Conservation (phyloP, 306 rosid genomes). For the Pyrus bretschneideri region DNA sequence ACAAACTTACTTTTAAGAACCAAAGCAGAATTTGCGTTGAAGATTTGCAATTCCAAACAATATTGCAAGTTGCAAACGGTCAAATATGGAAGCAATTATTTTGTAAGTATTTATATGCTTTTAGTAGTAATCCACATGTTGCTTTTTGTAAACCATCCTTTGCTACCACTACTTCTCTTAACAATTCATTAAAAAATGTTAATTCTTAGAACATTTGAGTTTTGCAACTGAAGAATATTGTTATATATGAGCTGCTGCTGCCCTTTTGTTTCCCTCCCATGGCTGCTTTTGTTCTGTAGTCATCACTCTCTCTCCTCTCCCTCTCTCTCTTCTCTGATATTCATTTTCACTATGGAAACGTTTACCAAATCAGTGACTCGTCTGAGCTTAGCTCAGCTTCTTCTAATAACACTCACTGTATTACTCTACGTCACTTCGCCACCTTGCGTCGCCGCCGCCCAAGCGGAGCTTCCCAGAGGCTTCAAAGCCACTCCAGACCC, state of each 20-base stretch:
- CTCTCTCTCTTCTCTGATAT: not conserved
- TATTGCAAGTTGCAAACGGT: not conserved
- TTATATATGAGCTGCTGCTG: not conserved
- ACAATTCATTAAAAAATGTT: not conserved
- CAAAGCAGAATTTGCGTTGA: not conserved
- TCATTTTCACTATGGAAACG: constrained; percentile 30
- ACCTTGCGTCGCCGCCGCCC: constrained; percentile 2
- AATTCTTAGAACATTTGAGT: not conserved
- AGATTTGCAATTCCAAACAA: not conserved
- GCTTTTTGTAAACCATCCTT: not conserved
- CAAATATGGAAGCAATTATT: not conserved
- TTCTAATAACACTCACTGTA: constrained; percentile 1
- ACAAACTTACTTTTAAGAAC: not conserved
- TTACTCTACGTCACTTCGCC: constrained; percentile 10
- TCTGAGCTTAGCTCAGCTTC: constrained; percentile 7
- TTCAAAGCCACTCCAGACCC: constrained; percentile 46
- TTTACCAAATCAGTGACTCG: constrained; percentile 7
- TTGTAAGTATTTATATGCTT: not conserved
- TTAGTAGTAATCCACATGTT: constrained; percentile 2
- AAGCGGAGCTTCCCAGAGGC: constrained; percentile 35
- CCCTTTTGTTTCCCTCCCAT: not conserved
- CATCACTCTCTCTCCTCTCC: not conserved
- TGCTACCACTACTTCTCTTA: not conserved
- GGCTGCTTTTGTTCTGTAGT: not conserved
- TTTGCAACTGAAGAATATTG: not conserved